phyloP scores from a whole-genome alignment of 179 eudicot species.

The Carnegiea gigantea region DNA sequence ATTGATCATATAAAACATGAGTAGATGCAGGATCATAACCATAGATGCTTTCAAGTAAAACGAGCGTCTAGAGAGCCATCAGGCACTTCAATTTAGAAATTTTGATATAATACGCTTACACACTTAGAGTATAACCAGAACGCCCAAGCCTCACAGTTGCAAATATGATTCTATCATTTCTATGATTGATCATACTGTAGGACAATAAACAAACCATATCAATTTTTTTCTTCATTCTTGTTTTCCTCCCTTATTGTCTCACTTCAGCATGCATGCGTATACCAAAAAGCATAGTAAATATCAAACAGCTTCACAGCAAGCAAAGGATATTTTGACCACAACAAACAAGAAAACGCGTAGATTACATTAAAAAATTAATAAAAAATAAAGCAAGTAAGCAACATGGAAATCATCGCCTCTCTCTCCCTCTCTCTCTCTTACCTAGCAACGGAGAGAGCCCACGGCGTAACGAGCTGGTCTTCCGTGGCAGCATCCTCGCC shows the following conservation, averaged over 20 bases:
- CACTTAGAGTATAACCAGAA: background rate
- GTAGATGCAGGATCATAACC: background rate
- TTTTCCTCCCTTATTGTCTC: background rate
- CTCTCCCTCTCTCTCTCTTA: constrained; percentile 8
- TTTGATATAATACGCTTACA: too few species aligned
- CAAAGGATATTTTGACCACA: background rate
- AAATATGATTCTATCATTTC: background rate
- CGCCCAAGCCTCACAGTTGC: background rate
- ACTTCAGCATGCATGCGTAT: background rate
- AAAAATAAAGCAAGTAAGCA: background rate
- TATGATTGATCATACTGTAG: background rate
- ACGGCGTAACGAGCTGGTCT: constrained; percentile 65
- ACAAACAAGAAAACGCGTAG: background rate
- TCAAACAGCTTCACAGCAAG: background rate
- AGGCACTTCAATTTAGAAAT: background rate
- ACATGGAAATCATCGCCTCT: constrained; percentile 32
- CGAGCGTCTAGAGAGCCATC: background rate
- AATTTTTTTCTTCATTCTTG: background rate
- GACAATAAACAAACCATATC: background rate
- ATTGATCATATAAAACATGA: background rate
- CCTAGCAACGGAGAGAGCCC: constrained; percentile 77
- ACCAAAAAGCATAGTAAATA: background rate
- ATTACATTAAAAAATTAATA: background rate
- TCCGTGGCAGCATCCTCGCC: constrained; percentile 72
- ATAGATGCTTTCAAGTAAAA: background rate